Conservation (phyloP, 1,284 basidiomycete species). For the Microbotryum lychnidis-dioicae region DNA sequence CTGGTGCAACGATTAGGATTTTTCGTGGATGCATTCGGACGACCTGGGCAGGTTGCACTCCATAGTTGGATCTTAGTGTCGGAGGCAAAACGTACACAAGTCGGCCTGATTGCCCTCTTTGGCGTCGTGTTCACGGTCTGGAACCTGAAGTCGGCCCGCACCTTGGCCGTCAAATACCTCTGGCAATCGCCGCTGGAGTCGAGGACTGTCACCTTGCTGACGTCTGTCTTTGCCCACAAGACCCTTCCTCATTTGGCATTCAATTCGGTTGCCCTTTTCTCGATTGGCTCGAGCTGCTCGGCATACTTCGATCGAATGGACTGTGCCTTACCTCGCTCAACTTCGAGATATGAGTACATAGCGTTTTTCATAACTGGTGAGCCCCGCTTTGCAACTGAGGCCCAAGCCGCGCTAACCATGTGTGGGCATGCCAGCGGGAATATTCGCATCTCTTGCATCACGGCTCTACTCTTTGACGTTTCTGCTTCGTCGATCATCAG, state of each 20-base stretch:
- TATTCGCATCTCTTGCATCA: slow-evolving; percentile 16
- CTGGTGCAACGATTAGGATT: too few relatives aligned
- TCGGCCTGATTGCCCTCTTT: slow-evolving; percentile 15
- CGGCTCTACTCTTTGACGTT: slow-evolving; percentile 16
- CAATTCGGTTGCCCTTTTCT: slow-evolving; percentile 29
- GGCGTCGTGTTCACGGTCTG: slow-evolving; percentile 14
- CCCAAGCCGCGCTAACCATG: too few relatives aligned
- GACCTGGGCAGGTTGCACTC: too few relatives aligned
- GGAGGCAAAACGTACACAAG: slow-evolving; percentile 22
- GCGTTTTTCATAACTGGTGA: slow-evolving; percentile 25
- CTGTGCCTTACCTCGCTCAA: slow-evolving; percentile 18
- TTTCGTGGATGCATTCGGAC: too few relatives aligned
- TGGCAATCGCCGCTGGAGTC: slow-evolving; percentile 18
- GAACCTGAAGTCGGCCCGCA: slow-evolving; percentile 7
- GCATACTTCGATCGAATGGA: slow-evolving; percentile 6
- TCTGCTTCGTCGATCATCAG: slow-evolving; percentile 4
- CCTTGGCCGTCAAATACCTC: slow-evolving; percentile 6
- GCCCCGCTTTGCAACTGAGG: not conserved
- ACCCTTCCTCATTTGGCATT: slow-evolving; percentile 24
- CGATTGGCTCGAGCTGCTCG: slow-evolving; percentile 10
- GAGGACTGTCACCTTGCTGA: slow-evolving; percentile 17
- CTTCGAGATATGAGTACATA: slow-evolving; percentile 28
- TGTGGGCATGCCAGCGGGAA: slow-evolving; percentile 6
- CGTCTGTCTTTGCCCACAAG: slow-evolving; percentile 26
- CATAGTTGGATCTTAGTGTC: not conserved